Evolutionary conservation across 2,329 filamentous ascomycete genomes (phyloP), one percentile per base, ranked within the genome.

Genomic region (Podosphaera aphanis): DNA sequence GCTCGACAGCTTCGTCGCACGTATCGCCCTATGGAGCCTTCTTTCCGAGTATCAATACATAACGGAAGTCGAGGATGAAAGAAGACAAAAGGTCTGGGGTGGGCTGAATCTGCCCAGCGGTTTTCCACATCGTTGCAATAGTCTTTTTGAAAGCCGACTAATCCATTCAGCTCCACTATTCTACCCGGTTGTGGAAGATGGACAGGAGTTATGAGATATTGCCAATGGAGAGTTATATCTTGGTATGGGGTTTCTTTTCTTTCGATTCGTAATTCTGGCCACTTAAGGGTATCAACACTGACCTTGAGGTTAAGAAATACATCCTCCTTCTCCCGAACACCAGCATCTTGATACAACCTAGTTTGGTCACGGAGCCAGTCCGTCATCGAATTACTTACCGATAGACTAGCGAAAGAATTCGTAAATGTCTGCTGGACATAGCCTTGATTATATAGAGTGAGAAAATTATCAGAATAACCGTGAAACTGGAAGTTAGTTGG

Each of bases 1-100:
- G 90, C 83, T 49, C 74, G 76, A 64, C 90, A 98, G 56, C 90
- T 95, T 52, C 88, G 75, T 47, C 90, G 76, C n/a, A 92, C 77
- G 58, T 90, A 94, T 39, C 90, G 81, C 47, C 90, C 77, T 31
- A 76, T 66, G 3, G 83, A 93, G 19, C 88, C 90, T 64, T 93
- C 84, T 59, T 74, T 74, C 49, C 90, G 73, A 8, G 86, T 90
- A 61, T 94, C 90, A 56, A 98, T 90, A 63, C 86, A 93, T 11
- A 98, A 72, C 0, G 88, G 88, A 7, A 95, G 73, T 48, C 78
- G 71, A 1, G 85, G 83, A 56, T 92, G 86, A 61, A 95, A 88
- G 59, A 86, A 83, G 20, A 88, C 80, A 54, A 85, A 85, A 0
- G 82, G 82, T 1, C 76, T 62, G 2, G 74, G 73, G 2, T 71